phyloP scores from a whole-genome alignment of 192 early-diverging fungal species.

The Podila epigama region DNA sequence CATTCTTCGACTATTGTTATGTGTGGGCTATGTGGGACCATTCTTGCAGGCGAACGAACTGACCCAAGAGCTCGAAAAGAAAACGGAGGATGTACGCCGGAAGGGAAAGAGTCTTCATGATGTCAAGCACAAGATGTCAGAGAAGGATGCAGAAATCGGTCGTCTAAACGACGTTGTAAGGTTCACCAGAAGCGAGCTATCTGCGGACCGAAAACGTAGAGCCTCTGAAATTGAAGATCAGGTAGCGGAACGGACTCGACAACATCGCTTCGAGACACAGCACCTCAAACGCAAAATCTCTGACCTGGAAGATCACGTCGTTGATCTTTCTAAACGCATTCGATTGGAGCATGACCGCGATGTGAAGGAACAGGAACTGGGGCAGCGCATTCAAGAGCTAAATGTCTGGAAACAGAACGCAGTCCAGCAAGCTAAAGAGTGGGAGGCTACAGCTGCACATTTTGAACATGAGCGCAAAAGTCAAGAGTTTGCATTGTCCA shows the following conservation, averaged over 20 bases:
- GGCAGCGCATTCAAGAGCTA: slow-evolving; percentile 15
- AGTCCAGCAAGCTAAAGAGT: slow-evolving; percentile 23
- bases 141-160: slow-evolving; percentile 17
- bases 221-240: slow-evolving; percentile 22
- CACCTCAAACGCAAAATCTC: slow-evolving; percentile 7
- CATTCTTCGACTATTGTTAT: too few relatives aligned
- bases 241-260: not conserved
- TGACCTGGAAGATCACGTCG: slow-evolving; percentile 5
- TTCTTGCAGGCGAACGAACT: slow-evolving; percentile 17
- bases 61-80: slow-evolving; percentile 8
- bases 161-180: slow-evolving; percentile 26
- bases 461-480: slow-evolving; percentile 13
- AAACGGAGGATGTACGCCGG: not conserved
- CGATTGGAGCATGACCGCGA: slow-evolving; percentile 13
- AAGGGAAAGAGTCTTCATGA: slow-evolving; percentile 19
- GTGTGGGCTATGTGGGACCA: too few relatives aligned
- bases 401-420: slow-evolving; percentile 26
- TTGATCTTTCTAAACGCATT: slow-evolving; percentile 14
- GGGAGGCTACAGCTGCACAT: slow-evolving; percentile 17
- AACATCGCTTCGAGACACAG: not conserved
- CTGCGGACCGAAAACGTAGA: slow-evolving; percentile 6
- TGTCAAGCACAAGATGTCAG: slow-evolving; percentile 6
- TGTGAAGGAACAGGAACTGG: slow-evolving; percentile 7
- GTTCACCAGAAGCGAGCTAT: slow-evolving; percentile 8
- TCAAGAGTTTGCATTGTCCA: not conserved